Base-by-base conservation (phyloP, 108 stramenopile genomes). In the Schizochytrium sp. region DNA sequence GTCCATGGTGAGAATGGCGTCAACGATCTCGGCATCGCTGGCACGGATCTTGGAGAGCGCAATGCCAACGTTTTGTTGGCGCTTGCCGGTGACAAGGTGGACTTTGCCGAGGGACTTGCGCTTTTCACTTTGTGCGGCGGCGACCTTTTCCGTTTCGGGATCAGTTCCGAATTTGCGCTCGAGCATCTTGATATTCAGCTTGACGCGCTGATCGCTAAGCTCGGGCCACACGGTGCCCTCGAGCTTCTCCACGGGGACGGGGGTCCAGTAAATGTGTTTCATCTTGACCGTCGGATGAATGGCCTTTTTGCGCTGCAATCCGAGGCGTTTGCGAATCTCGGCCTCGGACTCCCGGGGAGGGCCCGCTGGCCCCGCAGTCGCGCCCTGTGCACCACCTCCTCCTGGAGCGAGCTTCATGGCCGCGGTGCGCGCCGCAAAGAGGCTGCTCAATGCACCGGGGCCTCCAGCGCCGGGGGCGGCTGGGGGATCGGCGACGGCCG, bases 31-130 rank as follows among this genome's bases (percentile, higher is more conserved):
- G 19, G 57, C 72, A 55, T 89, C 53, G 87, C 25, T 58, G n/a
- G 41, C 41, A 29, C 83, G 55, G 58, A 90, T 57, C 19, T 60
- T 51, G 18, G 87, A 76, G 4, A 91, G 83, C 45, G 91, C 91
- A 55, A 91, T 91, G 58, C 60, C 59, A 23, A 89, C 91, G 89
- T 89, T 89, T 72, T 91, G 91, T 41, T 87, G 44, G 44, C 63
- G 51, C 87, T 89, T 89, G 44, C 69, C 60, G 76, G 89, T 89
- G 58, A 91, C 69, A 34, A 91, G 91, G 58, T 58, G 41, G 21
- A 91, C 71, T 57, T 43, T 44, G 51, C 69, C 60, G 19, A 53
- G n/a, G 51, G 76, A 83, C 51, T 83, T 83, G 45, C 76, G 76
- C 76, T 83, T 83, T 83, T 21, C 76, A 23, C 48, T 53, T 16